Base-by-base conservation (phyloP, 2,329 filamentous ascomycete genomes). In the Cyphellophora europaea region DNA sequence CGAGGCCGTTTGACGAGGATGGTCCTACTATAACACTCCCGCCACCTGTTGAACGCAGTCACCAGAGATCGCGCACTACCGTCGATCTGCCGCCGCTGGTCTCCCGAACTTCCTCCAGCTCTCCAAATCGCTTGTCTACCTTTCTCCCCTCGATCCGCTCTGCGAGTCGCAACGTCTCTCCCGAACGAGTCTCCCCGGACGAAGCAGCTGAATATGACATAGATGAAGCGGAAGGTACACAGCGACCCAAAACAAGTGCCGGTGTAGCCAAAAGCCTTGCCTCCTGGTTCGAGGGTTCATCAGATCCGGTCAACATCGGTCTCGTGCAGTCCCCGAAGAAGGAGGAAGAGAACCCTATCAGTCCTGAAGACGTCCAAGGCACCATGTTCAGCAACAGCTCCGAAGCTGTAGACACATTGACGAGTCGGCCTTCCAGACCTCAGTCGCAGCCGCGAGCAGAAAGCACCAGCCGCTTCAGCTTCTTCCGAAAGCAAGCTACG, bases 221-320 rank as follows among this genome's bases (percentile, higher is more conserved):
- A 5, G 34, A 37, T 12, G 19, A 14, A n/a, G 16, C 30, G 14
- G 28, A 37, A 23, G 36, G 27, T 11, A 38, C 29, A 38, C 30
- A 28, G 13, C 17, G 40, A 32, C 41, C 33, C 23, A 42, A 14
- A 28, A 15, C 27, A 12, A 37, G 27, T 10, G 27, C 32, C 12
- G 34, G 28, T n/a, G 33, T 41, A 5, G 37, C 37, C 16, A 43
- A 33, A 27, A 35, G 15, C 27, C 45, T 71, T 21, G 62, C 65
- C 33, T 62, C 62, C 43, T 71, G 68, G 66, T 73, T 73, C 50
- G 66, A 65, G 48, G 68, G 69, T 23, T 59, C 63, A 32, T 70
- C 66, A 16, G 62, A 65, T 23, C 61, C 66, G n/a, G 60, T 69
- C 29, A 63, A 59, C 42, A 53, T 70, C 27, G 60, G 59, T 27